A percentile compares a stretch with the other conserved stretches of the same genome.
These are phyloP conservation scores for Myriosclerotinia duriaeana DNA, from an alignment of 2,329 filamentous ascomycete genomes.

Conservation along the genomic window DNA sequence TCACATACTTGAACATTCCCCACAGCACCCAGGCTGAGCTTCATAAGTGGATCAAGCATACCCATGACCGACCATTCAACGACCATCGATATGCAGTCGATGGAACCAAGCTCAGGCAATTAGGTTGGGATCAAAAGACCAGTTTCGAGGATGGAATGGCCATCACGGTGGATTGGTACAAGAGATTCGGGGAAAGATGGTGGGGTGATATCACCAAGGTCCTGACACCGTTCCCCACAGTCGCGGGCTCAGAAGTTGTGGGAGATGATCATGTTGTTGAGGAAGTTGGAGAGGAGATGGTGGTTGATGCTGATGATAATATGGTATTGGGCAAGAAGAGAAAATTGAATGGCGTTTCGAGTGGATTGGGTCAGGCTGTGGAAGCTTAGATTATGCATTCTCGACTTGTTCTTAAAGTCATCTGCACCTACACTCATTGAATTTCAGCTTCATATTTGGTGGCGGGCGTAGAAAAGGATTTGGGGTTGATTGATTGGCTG, in stretches of 20 bases:
- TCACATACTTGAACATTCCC: conserved; percentile 60
- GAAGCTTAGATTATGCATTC: not conserved
- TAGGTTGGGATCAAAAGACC: conserved; percentile 70
- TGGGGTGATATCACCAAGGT: conserved; percentile 71
- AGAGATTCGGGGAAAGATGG: conserved; percentile 63
- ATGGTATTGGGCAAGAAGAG: conserved; percentile 37
- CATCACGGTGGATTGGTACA: conserved; percentile 70
- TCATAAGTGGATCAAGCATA: conserved; percentile 68
- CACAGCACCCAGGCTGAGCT: conserved; percentile 53
- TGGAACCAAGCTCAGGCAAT: conserved; percentile 62
- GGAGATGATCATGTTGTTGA: conserved; percentile 40
- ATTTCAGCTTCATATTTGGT: conserved; percentile 14
- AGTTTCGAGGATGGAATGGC: conserved; percentile 62
- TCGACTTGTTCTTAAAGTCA: not conserved
- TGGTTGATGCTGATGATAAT: conserved; percentile 31
- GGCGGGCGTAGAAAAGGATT: conserved; percentile 17
- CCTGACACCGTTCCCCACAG: conserved; percentile 65
- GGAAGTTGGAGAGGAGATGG: conserved; percentile 38
- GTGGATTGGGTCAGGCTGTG: not conserved
- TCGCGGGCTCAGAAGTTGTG: conserved; percentile 55
- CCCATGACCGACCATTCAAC: conserved; percentile 76
- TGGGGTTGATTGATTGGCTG: not conserved
- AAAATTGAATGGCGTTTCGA: conserved; percentile 14
- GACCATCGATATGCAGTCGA: conserved; percentile 73
- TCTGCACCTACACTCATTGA: conserved; percentile 6